Percentiles rank a stretch among this genome's conserved stretches.
Conservation (phyloP, 2,329 filamentous ascomycete species). For the Dothistroma pini region DNA sequence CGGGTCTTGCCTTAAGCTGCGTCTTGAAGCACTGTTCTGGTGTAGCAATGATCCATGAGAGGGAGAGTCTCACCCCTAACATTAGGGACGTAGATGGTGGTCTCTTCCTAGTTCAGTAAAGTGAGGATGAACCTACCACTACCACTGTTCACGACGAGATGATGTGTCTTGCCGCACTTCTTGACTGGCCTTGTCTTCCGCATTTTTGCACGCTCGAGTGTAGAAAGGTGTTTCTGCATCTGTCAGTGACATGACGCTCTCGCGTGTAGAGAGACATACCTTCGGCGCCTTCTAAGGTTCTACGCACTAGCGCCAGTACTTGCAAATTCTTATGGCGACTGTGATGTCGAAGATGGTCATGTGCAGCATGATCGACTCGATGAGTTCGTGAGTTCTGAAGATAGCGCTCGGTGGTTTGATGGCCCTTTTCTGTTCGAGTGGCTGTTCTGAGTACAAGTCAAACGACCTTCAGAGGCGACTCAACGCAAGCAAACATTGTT, state of each 20-base stretch:
- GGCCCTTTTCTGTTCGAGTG: no score
- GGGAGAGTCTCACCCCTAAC: background rate
- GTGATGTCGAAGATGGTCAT: background rate
- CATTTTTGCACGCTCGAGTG: background rate
- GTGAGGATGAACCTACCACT: background rate
- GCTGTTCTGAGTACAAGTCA: no score
- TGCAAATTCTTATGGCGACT: background rate
- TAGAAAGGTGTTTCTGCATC: background rate
- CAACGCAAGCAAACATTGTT: no score
- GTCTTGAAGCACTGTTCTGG: background rate
- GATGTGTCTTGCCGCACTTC: background rate
- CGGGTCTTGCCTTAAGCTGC: background rate
- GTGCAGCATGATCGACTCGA: background rate
- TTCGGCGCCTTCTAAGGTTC: background rate
- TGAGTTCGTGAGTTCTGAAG: background rate
- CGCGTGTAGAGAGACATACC: background rate
- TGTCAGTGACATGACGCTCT: background rate
- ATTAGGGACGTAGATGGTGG: background rate
- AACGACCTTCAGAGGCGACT: no score
- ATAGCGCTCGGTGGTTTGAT: background rate
- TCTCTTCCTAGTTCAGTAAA: background rate
- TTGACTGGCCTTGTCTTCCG: background rate
- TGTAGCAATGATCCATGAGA: background rate
- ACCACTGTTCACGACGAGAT: background rate
- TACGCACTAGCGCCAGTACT: background rate